Base-by-base conservation (phyloP, 805 yeast species). In the Candida argentea region DNA sequence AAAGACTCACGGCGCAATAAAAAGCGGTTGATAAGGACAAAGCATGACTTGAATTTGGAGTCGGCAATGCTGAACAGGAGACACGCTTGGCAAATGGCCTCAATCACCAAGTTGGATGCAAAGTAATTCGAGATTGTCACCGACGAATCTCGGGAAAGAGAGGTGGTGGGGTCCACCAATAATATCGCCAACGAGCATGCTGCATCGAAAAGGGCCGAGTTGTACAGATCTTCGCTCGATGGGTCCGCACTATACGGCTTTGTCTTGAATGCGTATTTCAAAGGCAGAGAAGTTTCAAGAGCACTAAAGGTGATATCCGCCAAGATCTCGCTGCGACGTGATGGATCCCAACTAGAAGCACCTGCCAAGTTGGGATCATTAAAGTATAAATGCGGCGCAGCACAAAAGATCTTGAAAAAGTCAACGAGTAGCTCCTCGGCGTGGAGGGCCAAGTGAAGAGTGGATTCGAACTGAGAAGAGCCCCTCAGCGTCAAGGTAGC, bases 1-100 rank as follows among this genome's bases (percentile, higher is more conserved):
- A 42, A 38, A 3, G 25, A 31, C 11, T 49, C 48, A 25, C 62
- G 38, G 25, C 43, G 42, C 22, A 43, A 43, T 24, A 60, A 35
- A 30, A 57, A 58, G 14, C 46, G 45, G 35, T 57, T 54, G 25
- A 60, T 43, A 27, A 59, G 52, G 7, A 56, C 27, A 31, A 61
- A 56, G 23, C 50, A 48, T 5, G 55, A 43, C 30, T 56, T 58
- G 39, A 60, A 60, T 25, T 49, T 54, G 4, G 56, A 36, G 30
- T 60, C 58, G 0, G 58, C 44, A 8, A 61, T 42, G 4, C 55
- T 43, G 17, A 60, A 44, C 16, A 42, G 44, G 25, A 57, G 35
- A 33, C 61, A 51, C 0, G 58, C 46, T 17, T 61, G 64, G 30
- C 61, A 49, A 2, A 58, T 50, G 6, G 55, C 38, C 26, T 50